Evolutionary conservation across 1,284 basidiomycete genomes (phyloP), one percentile per base, ranked within the genome.

Genomic region (Sporisorium reilianum): DNA sequence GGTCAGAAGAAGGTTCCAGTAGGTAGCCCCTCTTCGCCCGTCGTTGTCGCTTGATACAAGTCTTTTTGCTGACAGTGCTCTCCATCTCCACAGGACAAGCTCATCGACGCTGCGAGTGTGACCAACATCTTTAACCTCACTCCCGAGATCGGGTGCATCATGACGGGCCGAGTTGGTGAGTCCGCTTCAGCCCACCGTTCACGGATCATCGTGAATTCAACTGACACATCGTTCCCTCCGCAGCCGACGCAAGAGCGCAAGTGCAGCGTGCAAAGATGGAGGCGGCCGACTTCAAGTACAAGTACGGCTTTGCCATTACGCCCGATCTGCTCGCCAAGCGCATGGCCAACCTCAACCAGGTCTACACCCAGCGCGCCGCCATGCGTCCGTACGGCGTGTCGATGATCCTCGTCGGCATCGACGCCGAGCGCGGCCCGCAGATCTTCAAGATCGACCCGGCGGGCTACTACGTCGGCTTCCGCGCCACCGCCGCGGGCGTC

Each of bases 401-500:
- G 5, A 98, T 97, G 95, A 93, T 98, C 73, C 87, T 99, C 74
- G 95, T 99, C 79, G 97, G 97, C 2, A 89, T 92, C 62, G 97
- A 99, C 85, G 88, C 91, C 23, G 94, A 97, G 85, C 88, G 89
- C 53, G 86, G 86, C 48, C 95, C 97, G 14, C 96, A 97, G 86
- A 90, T 93, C 80, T 99, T 97, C 89, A 97, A 97, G 87, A 91
- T 99, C 64, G 97, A 99, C 85, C 97, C 97, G 7, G 97, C 97
- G 1, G 97, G 97, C 3, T 98, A 97, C 87, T 99, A 95, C 85
- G 93, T 97, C 46, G 97, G 97, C 1, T 99, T 96, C 88, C 94
- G 97, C 79, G 97, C 96, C 22, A 97, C 96, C 2, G 91, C 95
- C 0, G 91, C 94, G 1, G 97, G 97, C 0, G 93, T 96, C 86